Conservation (phyloP, 805 yeast genomes). For the Metschnikowia baotianmanensis region DNA sequence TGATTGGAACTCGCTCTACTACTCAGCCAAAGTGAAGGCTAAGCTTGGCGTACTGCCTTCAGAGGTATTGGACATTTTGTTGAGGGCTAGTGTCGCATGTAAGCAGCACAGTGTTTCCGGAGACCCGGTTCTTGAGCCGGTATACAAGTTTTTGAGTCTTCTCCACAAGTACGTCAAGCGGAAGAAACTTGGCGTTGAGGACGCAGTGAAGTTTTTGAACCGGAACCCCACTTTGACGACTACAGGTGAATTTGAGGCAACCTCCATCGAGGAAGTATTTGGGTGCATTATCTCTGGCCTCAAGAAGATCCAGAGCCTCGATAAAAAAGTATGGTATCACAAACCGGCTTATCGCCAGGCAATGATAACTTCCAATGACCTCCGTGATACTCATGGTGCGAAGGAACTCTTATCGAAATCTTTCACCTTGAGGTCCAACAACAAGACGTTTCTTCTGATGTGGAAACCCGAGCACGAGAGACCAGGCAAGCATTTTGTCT, state of each 20-base stretch:
- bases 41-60: slow-evolving; percentile 41
- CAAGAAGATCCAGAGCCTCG: slow-evolving; percentile 49
- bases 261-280: slow-evolving; percentile 30
- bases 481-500: slow-evolving; percentile 89
- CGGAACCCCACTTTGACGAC: slow-evolving; percentile 28
- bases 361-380: slow-evolving; percentile 52
- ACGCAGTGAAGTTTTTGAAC: slow-evolving; percentile 42
- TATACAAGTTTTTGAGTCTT: slow-evolving; percentile 59
- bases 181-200: slow-evolving; percentile 30
- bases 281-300: slow-evolving; percentile 45
- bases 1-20: slow-evolving; percentile 64
- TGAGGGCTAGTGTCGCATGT: slow-evolving; percentile 46
- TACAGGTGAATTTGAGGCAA: slow-evolving; percentile 7
- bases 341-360: slow-evolving; percentile 76
- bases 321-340: slow-evolving; percentile 91
- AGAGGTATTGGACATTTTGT: slow-evolving; percentile 40
- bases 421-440: slow-evolving; percentile 62
- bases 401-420: slow-evolving; percentile 60
- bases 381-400: slow-evolving; percentile 53
- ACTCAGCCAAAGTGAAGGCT: slow-evolving; percentile 54
- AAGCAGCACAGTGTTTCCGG: slow-evolving; percentile 33
- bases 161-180: slow-evolving; percentile 53
- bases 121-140: slow-evolving; percentile 75
- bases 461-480: slow-evolving; percentile 94
- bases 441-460: slow-evolving; percentile 72